Evolutionary conservation across 164 flowering plant species (phyloP).

Genomic region (Liriodendron chinense): DNA sequence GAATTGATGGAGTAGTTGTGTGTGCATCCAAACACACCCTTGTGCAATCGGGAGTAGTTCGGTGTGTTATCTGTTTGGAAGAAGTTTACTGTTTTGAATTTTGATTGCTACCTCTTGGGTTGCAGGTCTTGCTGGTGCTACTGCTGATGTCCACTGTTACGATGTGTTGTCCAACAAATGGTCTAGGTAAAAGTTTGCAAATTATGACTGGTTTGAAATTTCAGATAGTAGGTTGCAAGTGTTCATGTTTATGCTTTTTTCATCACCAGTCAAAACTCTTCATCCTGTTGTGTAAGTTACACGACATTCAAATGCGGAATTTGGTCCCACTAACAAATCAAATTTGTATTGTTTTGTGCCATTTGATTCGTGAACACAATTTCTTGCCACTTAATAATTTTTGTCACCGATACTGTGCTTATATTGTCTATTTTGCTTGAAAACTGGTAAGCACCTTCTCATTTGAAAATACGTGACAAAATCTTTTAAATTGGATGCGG

Average conservation of each 20-base stretch:
- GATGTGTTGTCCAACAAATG: slow-evolving; percentile 94
- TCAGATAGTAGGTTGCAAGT: background rate
- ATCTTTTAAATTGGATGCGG: too few species aligned
- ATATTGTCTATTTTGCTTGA: too few species aligned
- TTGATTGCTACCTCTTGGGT: slow-evolving; percentile 12
- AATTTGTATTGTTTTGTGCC: background rate
- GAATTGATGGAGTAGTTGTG: background rate
- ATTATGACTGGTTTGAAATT: background rate
- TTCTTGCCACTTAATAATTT: background rate
- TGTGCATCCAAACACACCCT: too few species aligned
- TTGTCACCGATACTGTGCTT: too few species aligned
- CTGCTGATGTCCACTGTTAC: slow-evolving; percentile 97
- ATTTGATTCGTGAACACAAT: background rate
- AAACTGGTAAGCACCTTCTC: too few species aligned
- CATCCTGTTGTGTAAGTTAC: background rate
- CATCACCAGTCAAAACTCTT: background rate
- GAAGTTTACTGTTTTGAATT: background rate
- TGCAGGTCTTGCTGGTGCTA: slow-evolving; percentile 97
- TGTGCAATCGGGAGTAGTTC: too few species aligned
- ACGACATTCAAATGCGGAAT: background rate
- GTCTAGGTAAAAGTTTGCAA: slow-evolving; percentile 57
- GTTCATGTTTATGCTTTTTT: background rate
- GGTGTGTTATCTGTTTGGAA: background rate
- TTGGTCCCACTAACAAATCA: background rate
- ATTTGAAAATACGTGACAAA: too few species aligned